Evolutionary conservation across 352 stramenopile genomes (phyloP).

Genomic region (Phytophthora tubulina): DNA sequence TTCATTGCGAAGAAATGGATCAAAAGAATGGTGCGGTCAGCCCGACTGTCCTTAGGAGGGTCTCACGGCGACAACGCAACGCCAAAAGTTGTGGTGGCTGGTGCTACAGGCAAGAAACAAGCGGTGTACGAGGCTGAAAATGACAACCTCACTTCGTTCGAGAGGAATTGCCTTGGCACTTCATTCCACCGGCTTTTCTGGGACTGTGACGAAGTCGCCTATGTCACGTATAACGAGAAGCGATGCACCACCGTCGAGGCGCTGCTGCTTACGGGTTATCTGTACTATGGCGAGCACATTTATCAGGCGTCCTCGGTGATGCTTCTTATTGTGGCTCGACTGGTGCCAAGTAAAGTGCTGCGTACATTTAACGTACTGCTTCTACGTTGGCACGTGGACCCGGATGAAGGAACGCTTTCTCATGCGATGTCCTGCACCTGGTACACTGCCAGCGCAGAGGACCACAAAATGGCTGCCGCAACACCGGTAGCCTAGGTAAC

Average conservation of each 20-base stretch:
- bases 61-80: not conserved
- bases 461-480: slow-evolving; percentile 10
- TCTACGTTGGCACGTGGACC: slow-evolving; percentile 30
- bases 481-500: slow-evolving; percentile 16
- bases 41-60: not conserved
- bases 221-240: slow-evolving; percentile 10
- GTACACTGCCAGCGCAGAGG: slow-evolving; percentile 13
- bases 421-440: slow-evolving; percentile 18
- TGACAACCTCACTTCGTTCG: slow-evolving; percentile 16
- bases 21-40: not conserved
- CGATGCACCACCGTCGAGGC: slow-evolving; percentile 13
- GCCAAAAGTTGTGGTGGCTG: slow-evolving; percentile 5
- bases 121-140: not conserved
- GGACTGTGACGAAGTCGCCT: slow-evolving; percentile 17
- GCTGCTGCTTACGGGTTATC: slow-evolving; percentile 18
- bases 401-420: slow-evolving; percentile 11
- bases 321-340: slow-evolving; percentile 24
- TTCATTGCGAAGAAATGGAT: slow-evolving; percentile 3
- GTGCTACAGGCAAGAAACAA: not conserved
- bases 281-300: slow-evolving; percentile 27
- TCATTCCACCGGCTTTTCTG: slow-evolving; percentile 15
- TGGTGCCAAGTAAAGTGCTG: slow-evolving; percentile 21
- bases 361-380: slow-evolving; percentile 37
- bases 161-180: slow-evolving; percentile 16
- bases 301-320: slow-evolving; percentile 24